phyloP scores from a whole-genome alignment of 2,329 filamentous ascomycete genomes.

The Cladosporium sp. region DNA sequence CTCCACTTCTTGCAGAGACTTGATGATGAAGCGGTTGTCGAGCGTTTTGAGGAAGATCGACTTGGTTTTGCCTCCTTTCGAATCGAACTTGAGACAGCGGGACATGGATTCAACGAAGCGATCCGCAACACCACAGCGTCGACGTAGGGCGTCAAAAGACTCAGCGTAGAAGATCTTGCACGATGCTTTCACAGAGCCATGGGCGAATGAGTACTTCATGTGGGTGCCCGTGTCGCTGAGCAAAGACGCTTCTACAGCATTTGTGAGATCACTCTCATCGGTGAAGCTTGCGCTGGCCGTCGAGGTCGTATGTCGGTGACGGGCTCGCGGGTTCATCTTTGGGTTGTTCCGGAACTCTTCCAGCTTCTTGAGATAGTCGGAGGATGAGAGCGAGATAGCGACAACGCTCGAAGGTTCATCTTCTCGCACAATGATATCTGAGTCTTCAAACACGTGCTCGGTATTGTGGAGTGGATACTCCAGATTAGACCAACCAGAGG shows the following conservation, averaged over 20 bases:
- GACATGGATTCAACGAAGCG: conserved; percentile 94
- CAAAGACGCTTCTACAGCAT: conserved; percentile 79
- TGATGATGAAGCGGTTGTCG: conserved; percentile 89
- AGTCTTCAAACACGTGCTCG: conserved; percentile 96
- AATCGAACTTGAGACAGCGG: conserved; percentile 95
- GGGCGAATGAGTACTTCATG: conserved; percentile 91
- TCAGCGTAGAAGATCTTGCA: conserved; percentile 99
- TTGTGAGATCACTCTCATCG: conserved; percentile 53
- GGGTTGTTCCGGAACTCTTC: conserved; percentile 53
- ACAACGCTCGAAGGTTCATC: conserved; percentile 97
- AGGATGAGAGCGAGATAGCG: conserved; percentile 82
- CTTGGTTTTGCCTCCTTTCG: conserved; percentile 95
- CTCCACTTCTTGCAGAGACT: conserved; percentile 85
- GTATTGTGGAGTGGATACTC: conserved; percentile 81
- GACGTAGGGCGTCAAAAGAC: conserved; percentile 90
- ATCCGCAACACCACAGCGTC: conserved; percentile 89
- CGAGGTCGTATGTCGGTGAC: conserved; percentile 13
- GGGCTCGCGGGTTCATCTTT: conserved; percentile 22
- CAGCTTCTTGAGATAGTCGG: conserved; percentile 81
- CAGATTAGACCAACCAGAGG: conserved; percentile 86
- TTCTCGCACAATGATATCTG: conserved; percentile 93
- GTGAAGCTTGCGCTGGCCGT: conserved; percentile 20
- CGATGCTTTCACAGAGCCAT: conserved; percentile 89
- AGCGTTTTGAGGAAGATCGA: conserved; percentile 95
- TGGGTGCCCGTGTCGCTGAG: conserved; percentile 84